These are phyloP conservation scores for Selaginella tamariscina DNA, from an alignment of 75 land plant species.

Conservation along the genomic window DNA sequence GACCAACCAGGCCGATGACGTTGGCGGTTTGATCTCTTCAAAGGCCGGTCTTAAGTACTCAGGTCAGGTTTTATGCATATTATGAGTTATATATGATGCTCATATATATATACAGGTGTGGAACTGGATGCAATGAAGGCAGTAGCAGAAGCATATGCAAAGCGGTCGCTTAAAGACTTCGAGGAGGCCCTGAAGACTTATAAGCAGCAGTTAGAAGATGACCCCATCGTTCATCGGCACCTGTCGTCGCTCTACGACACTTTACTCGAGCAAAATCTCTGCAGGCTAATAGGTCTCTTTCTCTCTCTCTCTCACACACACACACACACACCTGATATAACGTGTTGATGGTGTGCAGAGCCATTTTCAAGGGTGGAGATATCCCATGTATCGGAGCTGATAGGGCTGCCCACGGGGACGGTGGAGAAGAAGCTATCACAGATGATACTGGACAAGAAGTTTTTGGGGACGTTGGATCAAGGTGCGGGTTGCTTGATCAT, in stretches of 20 bases:
- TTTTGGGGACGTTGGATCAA: slow-evolving; percentile 73
- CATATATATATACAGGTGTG: slow-evolving; percentile 40
- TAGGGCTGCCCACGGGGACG: slow-evolving; percentile 44
- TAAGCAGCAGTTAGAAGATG: slow-evolving; percentile 55
- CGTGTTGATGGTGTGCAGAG: too few species aligned
- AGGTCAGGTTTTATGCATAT: too few species aligned
- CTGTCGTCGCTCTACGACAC: slow-evolving; percentile 35
- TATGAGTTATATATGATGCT: too few species aligned
- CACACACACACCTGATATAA: too few species aligned
- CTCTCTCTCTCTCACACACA: too few species aligned
- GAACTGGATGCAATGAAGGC: slow-evolving; percentile 77
- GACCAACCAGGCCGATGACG: slow-evolving; percentile 66
- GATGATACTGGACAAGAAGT: slow-evolving; percentile 75
- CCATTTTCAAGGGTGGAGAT: slow-evolving; percentile 64
- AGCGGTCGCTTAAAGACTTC: slow-evolving; percentile 51
- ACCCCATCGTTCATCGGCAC: slow-evolving; percentile 70
- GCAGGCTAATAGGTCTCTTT: slow-evolving; percentile 54
- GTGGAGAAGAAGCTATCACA: slow-evolving; percentile 73
- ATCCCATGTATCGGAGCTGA: slow-evolving; percentile 41
- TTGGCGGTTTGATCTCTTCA: slow-evolving; percentile 60
- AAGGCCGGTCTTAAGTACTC: slow-evolving; percentile 56
- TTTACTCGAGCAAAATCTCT: slow-evolving; percentile 52
- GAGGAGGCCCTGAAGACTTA: slow-evolving; percentile 41
- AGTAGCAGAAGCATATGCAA: slow-evolving; percentile 57
- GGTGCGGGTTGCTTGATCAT: slow-evolving; percentile 75